Conservation (phyloP, 139 green algal genomes). For the Micromonas commoda region DNA sequence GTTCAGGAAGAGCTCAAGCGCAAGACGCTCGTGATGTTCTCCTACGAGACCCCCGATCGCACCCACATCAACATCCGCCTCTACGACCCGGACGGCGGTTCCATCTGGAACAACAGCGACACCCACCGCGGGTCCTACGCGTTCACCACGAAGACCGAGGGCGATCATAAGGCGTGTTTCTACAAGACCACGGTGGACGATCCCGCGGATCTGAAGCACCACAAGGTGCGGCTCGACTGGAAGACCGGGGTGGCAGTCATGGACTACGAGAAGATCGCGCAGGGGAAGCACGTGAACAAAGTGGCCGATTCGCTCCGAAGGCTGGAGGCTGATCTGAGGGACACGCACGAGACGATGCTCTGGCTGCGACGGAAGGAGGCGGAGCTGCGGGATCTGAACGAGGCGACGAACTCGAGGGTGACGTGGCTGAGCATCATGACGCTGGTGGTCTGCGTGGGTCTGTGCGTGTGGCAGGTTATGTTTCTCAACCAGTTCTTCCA, state of each 20-base stretch:
- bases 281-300: slow-evolving; percentile 86
- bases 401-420: slow-evolving; percentile 79
- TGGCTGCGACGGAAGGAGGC: slow-evolving; percentile 64
- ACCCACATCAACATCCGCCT: slow-evolving; percentile 27
- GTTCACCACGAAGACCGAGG: slow-evolving; percentile 64
- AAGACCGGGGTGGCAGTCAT: slow-evolving; percentile 70
- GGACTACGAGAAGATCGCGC: slow-evolving; percentile 83
- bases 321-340: slow-evolving; percentile 23
- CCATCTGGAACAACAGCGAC: slow-evolving; percentile 39
- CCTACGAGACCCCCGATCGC: neutral
- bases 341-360: slow-evolving; percentile 57
- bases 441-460: slow-evolving; percentile 62
- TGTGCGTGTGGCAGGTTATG: slow-evolving; percentile 67
- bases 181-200: slow-evolving; percentile 32
- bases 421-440: slow-evolving; percentile 70
- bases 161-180: slow-evolving; percentile 87
- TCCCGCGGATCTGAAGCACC: slow-evolving; percentile 35
- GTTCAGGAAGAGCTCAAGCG: neutral
- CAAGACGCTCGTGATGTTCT: slow-evolving; percentile 6
- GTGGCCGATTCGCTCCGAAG: slow-evolving; percentile 38
- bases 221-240: slow-evolving; percentile 78
- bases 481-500: slow-evolving; percentile 63
- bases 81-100: slow-evolving; percentile 40
- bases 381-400: slow-evolving; percentile 85
- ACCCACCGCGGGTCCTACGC: slow-evolving; percentile 55